Conservation (phyloP, 169 alveolate species). For the Plasmodium gonderi region DNA sequence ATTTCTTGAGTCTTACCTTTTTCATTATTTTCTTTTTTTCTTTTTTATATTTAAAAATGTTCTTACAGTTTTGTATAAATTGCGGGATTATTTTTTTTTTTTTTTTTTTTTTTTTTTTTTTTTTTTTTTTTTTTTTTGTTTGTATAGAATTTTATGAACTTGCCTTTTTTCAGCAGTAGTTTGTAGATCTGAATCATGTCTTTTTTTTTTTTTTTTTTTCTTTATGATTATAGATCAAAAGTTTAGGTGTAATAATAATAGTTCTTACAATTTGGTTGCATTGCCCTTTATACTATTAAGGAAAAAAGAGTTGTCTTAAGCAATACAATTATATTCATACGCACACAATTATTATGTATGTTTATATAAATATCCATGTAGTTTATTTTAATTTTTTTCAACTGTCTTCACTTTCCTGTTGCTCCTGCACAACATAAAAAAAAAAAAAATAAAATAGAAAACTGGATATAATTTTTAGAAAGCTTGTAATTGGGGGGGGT, state of each 20-base stretch:
- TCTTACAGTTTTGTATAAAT: background rate
- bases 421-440: background rate
- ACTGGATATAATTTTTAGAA: too few species aligned
- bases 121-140: background rate
- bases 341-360: background rate
- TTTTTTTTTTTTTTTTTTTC: slow-evolving; percentile 19
- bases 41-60: background rate
- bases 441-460: background rate
- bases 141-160: slow-evolving; percentile 9
- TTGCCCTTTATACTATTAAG: background rate
- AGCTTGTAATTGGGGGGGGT: too few species aligned
- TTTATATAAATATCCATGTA: background rate
- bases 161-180: background rate
- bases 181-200: slow-evolving; percentile 5
- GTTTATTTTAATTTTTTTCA: background rate
- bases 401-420: background rate
- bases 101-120: background rate
- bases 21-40: background rate
- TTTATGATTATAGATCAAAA: background rate
- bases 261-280: background rate
- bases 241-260: background rate
- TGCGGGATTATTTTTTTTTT: background rate
- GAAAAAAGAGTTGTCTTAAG: background rate
- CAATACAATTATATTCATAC: background rate
- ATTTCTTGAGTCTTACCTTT: background rate